Base-by-base conservation (phyloP, 257 asterid species). In the Salvia splendens region DNA sequence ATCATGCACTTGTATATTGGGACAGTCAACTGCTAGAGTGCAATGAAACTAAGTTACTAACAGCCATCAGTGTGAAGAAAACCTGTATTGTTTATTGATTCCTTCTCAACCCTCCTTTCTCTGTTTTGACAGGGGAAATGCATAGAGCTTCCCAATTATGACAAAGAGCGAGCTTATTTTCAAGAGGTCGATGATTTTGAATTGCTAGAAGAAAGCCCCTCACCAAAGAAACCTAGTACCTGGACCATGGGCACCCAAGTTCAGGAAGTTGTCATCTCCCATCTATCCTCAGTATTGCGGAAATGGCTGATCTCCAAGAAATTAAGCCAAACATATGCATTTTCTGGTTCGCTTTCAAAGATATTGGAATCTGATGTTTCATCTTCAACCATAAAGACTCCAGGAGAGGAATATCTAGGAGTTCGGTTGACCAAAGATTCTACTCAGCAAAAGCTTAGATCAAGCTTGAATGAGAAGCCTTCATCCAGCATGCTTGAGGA, bases 151-250 rank as follows among this genome's bases (percentile, higher is more conserved):
- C 85, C 89, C 28, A 91, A 81, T 72, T 94, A 42, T 16, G 93
- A 85, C 36, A 84, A 82, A 69, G 96, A 86, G 78, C 84, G 75
- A 65, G 95, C 84, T 47, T 94, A 94, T 78, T 90, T 88, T 78
- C 73, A 88, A 69, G 99, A 93, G 80, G 91, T 93, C 73, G 99
- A 90, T 83, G 87, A 88, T 71, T 93, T 77, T 71, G 96, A 93
- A 70, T 78, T 93, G 82, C 74, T 85, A 76, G 96, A 82, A 80
- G 95, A 93, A 77, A 93, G 99, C 77, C 99, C 97, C 72, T 93
- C 99, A 60, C 97, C 99, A 3, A 90, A 90, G 86, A 93, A 82
- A 77, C 65, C 81, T 54, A 45, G 76, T 73, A 85, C 95, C 62
- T 93, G 97, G 99, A 79, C 73, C 35, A 75, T 75, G 87, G 86